A percentile compares a stretch with the other conserved stretches of the same genome.
These are phyloP conservation scores for Mycosarcoma maydis DNA, from an alignment of 1,284 basidiomycete genomes.

Conservation along the genomic window DNA sequence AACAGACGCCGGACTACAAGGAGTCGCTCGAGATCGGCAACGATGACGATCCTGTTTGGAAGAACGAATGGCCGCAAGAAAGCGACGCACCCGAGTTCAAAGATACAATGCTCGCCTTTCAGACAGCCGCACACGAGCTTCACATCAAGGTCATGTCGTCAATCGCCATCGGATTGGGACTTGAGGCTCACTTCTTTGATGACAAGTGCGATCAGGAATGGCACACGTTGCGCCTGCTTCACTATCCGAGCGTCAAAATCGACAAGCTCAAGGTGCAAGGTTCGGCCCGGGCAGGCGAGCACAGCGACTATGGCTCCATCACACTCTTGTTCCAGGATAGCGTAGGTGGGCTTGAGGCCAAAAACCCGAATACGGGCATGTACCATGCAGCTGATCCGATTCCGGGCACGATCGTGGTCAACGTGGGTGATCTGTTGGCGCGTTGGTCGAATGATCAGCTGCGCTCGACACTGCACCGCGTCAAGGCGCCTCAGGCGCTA, in stretches of 20 bases:
- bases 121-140: constrained; percentile 75
- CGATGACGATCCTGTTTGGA: constrained; percentile 71
- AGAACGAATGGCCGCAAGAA: constrained; percentile 80
- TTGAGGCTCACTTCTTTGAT: constrained; percentile 12
- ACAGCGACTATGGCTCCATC: constrained; percentile 30
- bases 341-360: constrained; percentile 22
- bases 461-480: constrained; percentile 14
- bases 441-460: constrained; percentile 25
- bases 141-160: constrained; percentile 81
- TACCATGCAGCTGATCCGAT: constrained; percentile 24
- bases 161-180: constrained; percentile 78
- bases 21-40: constrained; percentile 86
- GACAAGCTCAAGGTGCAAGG: constrained; percentile 25
- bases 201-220: constrained; percentile 25
- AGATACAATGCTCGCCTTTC: constrained; percentile 78
- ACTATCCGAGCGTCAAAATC: constrained; percentile 16
- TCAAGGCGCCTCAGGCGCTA: constrained; percentile 22
- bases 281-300: constrained; percentile 19
- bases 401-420: constrained; percentile 22
- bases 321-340: constrained; percentile 24
- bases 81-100: constrained; percentile 75
- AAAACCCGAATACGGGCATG: constrained; percentile 22
- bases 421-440: constrained; percentile 23
- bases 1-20: constrained; percentile 75
- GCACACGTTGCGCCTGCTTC: constrained; percentile 25